Conservation (phyloP, 345 rosid species). For the Populus davidiana region DNA sequence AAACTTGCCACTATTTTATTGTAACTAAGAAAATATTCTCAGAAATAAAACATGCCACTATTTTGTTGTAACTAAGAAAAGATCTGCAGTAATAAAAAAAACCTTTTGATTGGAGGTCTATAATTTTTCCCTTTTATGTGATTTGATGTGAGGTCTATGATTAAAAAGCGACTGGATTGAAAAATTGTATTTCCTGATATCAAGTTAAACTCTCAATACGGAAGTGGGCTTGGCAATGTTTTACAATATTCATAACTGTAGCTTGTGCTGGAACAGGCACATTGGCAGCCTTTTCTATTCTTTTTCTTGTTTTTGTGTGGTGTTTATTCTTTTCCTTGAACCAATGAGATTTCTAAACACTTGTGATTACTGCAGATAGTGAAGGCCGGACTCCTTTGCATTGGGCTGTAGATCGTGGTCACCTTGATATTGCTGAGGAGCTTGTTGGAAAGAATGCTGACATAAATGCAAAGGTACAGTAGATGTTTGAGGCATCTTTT, state of each 20-base stretch:
- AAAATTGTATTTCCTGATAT: not conserved
- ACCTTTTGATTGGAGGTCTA: too few relatives aligned
- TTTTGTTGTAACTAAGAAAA: too few relatives aligned
- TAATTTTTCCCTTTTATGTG: too few relatives aligned
- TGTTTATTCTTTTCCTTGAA: not conserved
- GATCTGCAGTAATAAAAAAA: too few relatives aligned
- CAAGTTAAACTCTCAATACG: too few relatives aligned
- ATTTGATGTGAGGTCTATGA: not conserved
- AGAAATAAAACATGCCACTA: too few relatives aligned
- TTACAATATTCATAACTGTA: not conserved
- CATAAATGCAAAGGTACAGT: conserved; percentile 70
- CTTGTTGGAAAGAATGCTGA: conserved; percentile 66
- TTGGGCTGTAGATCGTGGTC: conserved; percentile 97
- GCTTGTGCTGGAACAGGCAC: too few relatives aligned
- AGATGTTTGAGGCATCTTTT: not conserved
- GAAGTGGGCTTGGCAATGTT: not conserved
- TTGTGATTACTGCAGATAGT: conserved; percentile 56
- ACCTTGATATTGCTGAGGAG: conserved; percentile 45
- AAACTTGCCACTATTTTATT: too few relatives aligned
- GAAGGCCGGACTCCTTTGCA: conserved; percentile 93
- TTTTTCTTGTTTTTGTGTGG: too few relatives aligned
- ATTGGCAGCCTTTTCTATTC: too few relatives aligned
- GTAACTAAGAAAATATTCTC: too few relatives aligned
- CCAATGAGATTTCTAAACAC: not conserved
- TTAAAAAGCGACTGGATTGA: not conserved